Base-by-base conservation (phyloP, 2,329 filamentous ascomycete species). In the Colletotrichum brevisporum region DNA sequence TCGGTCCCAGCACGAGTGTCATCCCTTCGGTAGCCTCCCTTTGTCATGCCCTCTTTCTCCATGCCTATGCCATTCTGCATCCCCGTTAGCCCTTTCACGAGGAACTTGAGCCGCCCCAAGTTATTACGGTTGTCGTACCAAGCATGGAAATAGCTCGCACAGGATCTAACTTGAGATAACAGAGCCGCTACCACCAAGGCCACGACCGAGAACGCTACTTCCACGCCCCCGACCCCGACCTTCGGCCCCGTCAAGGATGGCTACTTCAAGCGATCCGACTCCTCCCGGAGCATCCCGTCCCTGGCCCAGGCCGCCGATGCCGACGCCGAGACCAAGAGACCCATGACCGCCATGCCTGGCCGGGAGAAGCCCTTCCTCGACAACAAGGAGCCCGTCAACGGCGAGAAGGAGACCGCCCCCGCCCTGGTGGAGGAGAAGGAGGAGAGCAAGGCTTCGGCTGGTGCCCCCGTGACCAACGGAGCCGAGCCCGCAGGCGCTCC, bases 341-440 rank as follows among this genome's bases (percentile, higher is more conserved):
- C 66, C 41, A 60, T 69, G 61, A 69, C 66, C 48, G 66, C 66
- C 3, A 69, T 69, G 66, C 66, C 66, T 18, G 66, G 66, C 18
- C 55, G 61, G 18, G 66, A 69, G 26, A 69, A 65, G 66, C 26
- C 41, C 18, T 51, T 69, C 48, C 27, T 60, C 6, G 50, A 50
- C 31, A 51, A n/a, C 43, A 65, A 65, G 48, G 48, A 65, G 54
- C 50, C 66, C 6, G 13, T 55, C 21, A 36, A 62, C 47, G 48
- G 57, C 47, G 57, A 60, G 57, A 60, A 60, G 47, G 41, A 57
- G 39, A 43, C 24, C 13, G 16, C 13, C 47, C 16, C 45, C 27
- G 45, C 21, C 18, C 26, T 54, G 12, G 54, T 36, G 12, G 26
- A 48, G 47, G 50, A 50, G 41, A 62, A 43, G 43, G 18, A 47